phyloP scores from a whole-genome alignment of 306 rosid species.

The Senna siamea region DNA sequence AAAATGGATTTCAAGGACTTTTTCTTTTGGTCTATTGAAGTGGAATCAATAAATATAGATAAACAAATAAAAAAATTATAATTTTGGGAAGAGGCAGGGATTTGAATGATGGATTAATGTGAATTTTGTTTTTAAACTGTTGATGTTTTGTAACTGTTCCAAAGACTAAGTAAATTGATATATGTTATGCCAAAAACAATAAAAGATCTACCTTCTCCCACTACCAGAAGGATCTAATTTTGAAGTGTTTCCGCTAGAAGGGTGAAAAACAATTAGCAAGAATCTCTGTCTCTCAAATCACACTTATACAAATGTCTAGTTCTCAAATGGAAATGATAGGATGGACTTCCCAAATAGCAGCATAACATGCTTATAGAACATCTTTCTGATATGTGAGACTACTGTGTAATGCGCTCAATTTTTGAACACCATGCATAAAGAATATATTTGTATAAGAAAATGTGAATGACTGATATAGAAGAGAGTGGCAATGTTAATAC shows the following conservation, averaged over 20 bases:
- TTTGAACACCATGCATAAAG: constrained; percentile 1
- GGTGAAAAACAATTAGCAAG: background rate
- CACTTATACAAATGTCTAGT: background rate
- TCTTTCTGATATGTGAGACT: too few relatives aligned
- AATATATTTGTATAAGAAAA: constrained; percentile 4
- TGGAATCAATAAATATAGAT: constrained; percentile 22
- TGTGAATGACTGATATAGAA: background rate
- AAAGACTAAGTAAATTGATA: constrained; percentile 27
- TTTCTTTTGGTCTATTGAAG: constrained; percentile 12
- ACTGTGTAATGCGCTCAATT: background rate
- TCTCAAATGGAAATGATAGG: constrained; percentile 20
- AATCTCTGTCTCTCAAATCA: background rate
- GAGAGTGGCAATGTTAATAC: background rate
- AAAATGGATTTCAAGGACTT: constrained; percentile 4
- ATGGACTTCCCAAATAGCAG: background rate
- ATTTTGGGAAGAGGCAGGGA: background rate
- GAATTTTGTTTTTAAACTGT: constrained; percentile 9
- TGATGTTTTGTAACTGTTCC: constrained; percentile 10
- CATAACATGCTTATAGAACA: too few relatives aligned
- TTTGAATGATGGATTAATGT: background rate
- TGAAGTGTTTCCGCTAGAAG: constrained; percentile 10
- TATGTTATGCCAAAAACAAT: background rate
- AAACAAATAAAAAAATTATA: constrained; percentile 3
- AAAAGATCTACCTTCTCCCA: background rate
- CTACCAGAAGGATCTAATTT: constrained; percentile 2